Evolutionary conservation across 441 rosid species (phyloP), one percentile per base, ranked within the genome.

Genomic region (Syzygium malaccense): DNA sequence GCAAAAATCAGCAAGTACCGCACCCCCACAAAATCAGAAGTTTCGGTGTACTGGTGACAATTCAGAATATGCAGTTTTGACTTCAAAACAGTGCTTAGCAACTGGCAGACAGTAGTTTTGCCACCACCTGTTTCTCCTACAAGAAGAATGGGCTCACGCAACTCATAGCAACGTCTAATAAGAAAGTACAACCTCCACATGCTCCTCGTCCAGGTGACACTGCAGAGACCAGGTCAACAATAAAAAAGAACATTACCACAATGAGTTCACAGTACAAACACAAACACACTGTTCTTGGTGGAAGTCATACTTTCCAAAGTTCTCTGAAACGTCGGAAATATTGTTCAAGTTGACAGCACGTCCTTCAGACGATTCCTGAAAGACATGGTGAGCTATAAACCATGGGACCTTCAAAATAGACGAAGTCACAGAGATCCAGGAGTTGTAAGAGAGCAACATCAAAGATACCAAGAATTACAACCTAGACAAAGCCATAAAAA

Each of bases 51-150:
- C 88, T 96, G 99, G 91, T 98, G 99, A 92, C 99, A 98, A 93
- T 98, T 98, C 93, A 98, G 93, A 92, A 97, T 97, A 93, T 94
- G 97, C 91, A 98, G 92, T 86, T 93, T 93, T 90, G 92, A 92
- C 89, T 92, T 92, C 94, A 95, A 88, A 66, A 89, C 89, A 71
- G 87, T 66, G 92, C 98, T 94, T 91, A 98, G 93, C 89, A 95
- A 90, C 93, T 98, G 99, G 93, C 99, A 96, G 88, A 95, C 98
- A 75, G 99, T 96, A 64, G 99, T 98, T 95, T 97, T 98, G 83
- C 99, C 99, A 89, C 99, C 99, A 85, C 99, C 99, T 91, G 99
- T 97, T 91, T 98, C 99, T 87, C 99, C 99, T 92, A 97, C 99
- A 91, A 98, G 99, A 79, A 98, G 98, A 88, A 98, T 98, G 62